Conservation (phyloP, 768 basidiomycete species). For the Rhodotorula toruloides region DNA sequence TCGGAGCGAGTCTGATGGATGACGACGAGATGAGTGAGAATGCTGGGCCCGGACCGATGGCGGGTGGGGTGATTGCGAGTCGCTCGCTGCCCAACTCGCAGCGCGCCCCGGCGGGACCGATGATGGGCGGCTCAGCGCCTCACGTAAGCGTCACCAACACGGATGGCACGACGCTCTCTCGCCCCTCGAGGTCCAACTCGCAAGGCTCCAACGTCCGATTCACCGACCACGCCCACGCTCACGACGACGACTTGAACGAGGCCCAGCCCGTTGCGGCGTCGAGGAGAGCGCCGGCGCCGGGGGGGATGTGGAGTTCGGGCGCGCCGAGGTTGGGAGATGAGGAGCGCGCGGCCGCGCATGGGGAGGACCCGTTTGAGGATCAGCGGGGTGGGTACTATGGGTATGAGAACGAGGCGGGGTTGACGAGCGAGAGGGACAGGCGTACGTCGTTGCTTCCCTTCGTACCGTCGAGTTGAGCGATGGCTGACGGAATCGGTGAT, state of each 20-base stretch:
- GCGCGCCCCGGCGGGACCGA: constrained; percentile 13
- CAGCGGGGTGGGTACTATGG: constrained; percentile 24
- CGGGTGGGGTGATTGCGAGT: constrained; percentile 17
- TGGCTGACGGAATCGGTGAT: neutral
- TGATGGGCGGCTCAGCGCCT: constrained; percentile 20
- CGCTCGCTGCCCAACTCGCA: constrained; percentile 4
- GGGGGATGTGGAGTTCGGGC: too few relatives aligned
- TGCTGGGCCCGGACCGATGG: constrained; percentile 4
- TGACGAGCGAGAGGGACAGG: neutral
- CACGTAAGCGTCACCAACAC: neutral
- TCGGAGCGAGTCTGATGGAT: neutral
- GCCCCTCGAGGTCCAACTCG: neutral
- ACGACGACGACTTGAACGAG: constrained; percentile 1
- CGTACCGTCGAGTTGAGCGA: too few relatives aligned
- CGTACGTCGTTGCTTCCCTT: neutral
- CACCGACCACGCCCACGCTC: neutral
- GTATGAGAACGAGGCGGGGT: constrained; percentile 2
- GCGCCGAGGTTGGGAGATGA: too few relatives aligned
- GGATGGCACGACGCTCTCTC: neutral
- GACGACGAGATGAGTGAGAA: neutral
- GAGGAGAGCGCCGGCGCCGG: too few relatives aligned
- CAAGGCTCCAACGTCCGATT: neutral
- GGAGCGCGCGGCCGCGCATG: neutral
- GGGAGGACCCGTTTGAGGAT: constrained; percentile 22
- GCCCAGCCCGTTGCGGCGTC: too few relatives aligned